phyloP scores from a whole-genome alignment of 2,329 filamentous ascomycete genomes.

The Botrytis cinerea region DNA sequence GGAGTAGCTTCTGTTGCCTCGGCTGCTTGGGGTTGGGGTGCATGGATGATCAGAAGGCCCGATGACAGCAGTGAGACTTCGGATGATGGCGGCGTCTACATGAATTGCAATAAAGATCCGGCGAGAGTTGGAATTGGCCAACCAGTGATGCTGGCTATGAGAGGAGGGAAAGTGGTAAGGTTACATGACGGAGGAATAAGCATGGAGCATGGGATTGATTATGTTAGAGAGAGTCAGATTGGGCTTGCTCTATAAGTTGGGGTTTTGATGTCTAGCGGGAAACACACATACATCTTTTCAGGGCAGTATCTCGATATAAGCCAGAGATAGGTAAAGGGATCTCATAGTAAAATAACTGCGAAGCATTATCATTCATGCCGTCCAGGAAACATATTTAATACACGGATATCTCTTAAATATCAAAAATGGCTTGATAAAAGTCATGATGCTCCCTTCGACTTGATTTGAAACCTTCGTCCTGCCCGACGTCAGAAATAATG shows the following conservation, averaged over 20 bases:
- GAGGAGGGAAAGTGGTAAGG: background rate
- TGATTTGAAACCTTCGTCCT: background rate
- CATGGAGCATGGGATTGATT: background rate
- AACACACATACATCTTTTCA: background rate
- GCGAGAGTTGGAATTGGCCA: too few relatives aligned
- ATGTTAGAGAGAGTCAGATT: background rate
- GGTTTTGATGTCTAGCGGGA: too few relatives aligned
- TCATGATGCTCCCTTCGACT: too few relatives aligned
- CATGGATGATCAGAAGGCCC: background rate
- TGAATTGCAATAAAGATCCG: too few relatives aligned
- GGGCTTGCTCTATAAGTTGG: background rate
- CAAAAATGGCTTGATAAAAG: background rate
- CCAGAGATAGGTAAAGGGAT: background rate
- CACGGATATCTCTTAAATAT: fast-evolving
- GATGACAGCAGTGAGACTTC: background rate
- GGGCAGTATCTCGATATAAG: background rate
- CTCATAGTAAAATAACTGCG: background rate
- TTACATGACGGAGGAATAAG: too few relatives aligned
- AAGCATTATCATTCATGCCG: background rate
- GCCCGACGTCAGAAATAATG: background rate
- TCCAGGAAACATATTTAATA: background rate
- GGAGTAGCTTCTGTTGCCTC: constrained; percentile 1
- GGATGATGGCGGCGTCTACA: background rate
- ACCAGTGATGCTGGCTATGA: background rate
- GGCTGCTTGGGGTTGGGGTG: background rate